Conservation (phyloP, 176 grass and related monocot genomes). For the Bolboschoenus planiculmis region DNA sequence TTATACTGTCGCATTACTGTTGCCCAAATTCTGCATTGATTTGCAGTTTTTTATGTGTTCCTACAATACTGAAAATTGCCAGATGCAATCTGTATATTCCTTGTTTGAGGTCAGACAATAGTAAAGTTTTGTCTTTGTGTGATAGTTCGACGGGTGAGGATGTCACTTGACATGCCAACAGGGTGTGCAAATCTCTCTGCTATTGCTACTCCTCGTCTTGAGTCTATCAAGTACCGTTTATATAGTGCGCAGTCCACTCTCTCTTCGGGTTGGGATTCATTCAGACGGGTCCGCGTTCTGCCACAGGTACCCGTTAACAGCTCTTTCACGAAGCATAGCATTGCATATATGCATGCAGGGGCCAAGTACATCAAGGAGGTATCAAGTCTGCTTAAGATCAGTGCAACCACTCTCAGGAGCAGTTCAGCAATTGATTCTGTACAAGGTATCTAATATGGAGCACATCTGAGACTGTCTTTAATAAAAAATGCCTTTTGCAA, state of each 20-base stretch:
- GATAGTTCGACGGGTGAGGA: slow-evolving; percentile 86
- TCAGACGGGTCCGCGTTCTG: slow-evolving; percentile 62
- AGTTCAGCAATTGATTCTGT: slow-evolving; percentile 66
- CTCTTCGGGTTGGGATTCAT: slow-evolving; percentile 81
- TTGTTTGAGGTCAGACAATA: not conserved
- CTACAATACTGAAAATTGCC: not conserved
- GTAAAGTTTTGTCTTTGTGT: slow-evolving; percentile 32
- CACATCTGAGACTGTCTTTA: not conserved
- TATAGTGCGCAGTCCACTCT: slow-evolving; percentile 73
- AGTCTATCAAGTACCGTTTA: slow-evolving; percentile 64
- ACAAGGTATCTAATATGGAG: slow-evolving; percentile 46
- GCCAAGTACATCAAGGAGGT: slow-evolving; percentile 95
- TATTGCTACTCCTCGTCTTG: slow-evolving; percentile 62
- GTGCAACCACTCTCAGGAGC: slow-evolving; percentile 64
- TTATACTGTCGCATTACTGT: not conserved
- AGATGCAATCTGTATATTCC: not conserved
- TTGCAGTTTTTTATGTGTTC: not conserved
- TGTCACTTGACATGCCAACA: slow-evolving; percentile 91
- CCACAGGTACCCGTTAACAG: slow-evolving; percentile 61
- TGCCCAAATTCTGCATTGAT: not conserved
- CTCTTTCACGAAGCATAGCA: slow-evolving; percentile 83
- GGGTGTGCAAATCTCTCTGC: slow-evolving; percentile 72
- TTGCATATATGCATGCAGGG: slow-evolving; percentile 97
- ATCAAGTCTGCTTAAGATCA: slow-evolving; percentile 84
- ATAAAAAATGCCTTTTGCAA: not conserved